Percentiles rank a stretch among this genome's conserved stretches.
phyloP scores from a whole-genome alignment of 2,329 filamentous ascomycete species.

The Uncinocarpus reesii region DNA sequence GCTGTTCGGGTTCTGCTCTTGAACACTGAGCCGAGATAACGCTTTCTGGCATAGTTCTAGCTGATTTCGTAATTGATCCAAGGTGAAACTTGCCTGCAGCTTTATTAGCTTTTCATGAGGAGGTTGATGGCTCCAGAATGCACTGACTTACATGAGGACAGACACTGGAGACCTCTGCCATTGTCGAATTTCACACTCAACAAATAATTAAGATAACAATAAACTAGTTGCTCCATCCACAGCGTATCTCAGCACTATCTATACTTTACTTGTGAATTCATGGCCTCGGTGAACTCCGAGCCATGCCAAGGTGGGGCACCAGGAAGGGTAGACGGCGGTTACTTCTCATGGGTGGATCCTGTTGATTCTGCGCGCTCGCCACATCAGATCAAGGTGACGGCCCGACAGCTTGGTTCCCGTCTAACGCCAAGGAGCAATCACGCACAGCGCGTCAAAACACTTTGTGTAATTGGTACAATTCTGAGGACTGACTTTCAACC shows the following conservation, averaged over 20 bases:
- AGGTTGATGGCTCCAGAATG: background rate
- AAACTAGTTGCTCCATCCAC: background rate
- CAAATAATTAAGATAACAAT: background rate
- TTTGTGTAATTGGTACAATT: background rate
- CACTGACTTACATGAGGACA: background rate
- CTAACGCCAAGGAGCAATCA: background rate
- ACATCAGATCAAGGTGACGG: background rate
- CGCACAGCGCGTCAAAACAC: background rate
- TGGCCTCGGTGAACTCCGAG: background rate
- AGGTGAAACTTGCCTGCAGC: background rate
- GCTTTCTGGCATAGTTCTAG: background rate
- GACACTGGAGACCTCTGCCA: background rate
- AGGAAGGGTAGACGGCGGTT: background rate
- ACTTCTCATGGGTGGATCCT: background rate
- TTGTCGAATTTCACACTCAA: background rate
- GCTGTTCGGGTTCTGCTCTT: background rate
- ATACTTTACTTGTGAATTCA: background rate
- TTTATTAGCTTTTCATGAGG: background rate
- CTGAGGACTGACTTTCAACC: background rate
- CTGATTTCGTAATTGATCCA: background rate
- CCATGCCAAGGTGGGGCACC: background rate
- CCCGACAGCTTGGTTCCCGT: background rate
- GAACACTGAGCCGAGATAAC: background rate
- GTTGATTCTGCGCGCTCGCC: background rate
- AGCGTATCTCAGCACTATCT: background rate